phyloP scores from a whole-genome alignment of 148 eudicot species.

The Chenopodium berlandieri region DNA sequence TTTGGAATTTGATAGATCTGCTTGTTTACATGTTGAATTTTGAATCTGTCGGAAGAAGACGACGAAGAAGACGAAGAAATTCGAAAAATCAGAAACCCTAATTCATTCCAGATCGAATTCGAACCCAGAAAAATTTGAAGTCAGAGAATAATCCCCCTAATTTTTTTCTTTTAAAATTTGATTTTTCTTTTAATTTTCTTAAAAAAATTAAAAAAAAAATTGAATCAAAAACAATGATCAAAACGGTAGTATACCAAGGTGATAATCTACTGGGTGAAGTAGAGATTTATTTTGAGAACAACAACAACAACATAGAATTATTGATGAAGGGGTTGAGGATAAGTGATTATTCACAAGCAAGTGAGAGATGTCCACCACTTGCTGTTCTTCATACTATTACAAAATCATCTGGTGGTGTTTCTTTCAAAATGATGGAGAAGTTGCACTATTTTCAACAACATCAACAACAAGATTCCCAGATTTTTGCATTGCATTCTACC shows the following conservation, averaged over 20 bases:
- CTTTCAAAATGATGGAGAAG: conserved; percentile 81
- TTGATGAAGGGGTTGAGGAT: conserved; percentile 49
- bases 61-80: conserved; percentile 5
- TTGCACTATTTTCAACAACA: conserved; percentile 28
- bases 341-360: conserved; percentile 54
- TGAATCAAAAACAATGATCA: conserved; percentile 25
- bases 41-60: conserved; percentile 21
- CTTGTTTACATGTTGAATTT: conserved; percentile 3
- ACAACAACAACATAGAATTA: conserved; percentile 24
- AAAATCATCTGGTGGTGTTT: conserved; percentile 37
- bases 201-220: not conserved
- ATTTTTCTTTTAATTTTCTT: not conserved
- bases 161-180: not conserved
- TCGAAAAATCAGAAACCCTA: conserved; percentile 18
- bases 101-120: not conserved
- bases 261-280: conserved; percentile 81
- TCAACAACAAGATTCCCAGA: conserved; percentile 47
- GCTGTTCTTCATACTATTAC: conserved; percentile 77
- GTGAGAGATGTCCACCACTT: conserved; percentile 94
- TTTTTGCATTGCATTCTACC: conserved; percentile 64
- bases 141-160: not conserved
- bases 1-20: conserved; percentile 28
- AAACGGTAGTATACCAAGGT: conserved; percentile 66
- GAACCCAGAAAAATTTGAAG: not conserved
- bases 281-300: conserved; percentile 55